Conservation (phyloP, 768 basidiomycete genomes). For the Leccinum sublutescens region DNA sequence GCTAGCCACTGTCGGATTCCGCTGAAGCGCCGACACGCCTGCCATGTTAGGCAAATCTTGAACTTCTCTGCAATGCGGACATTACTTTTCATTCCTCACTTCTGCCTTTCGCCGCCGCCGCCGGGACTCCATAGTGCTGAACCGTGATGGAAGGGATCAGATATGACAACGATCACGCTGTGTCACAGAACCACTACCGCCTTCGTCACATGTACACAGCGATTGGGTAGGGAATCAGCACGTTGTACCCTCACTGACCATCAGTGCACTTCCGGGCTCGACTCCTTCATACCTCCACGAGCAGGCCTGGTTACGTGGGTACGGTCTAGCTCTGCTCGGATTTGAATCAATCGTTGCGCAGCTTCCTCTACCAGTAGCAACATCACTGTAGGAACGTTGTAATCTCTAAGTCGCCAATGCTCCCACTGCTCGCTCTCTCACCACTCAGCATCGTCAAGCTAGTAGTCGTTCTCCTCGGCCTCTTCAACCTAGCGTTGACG, state of each 20-base stretch:
- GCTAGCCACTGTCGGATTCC: background rate
- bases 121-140: too few relatives aligned
- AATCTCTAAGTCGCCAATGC: background rate
- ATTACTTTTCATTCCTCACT: background rate
- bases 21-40: background rate
- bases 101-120: background rate
- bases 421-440: background rate
- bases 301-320: background rate
- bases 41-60: background rate
- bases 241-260: background rate
- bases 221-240: background rate
- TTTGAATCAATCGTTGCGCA: background rate
- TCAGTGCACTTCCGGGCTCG: background rate
- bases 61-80: background rate
- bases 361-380: background rate
- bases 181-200: background rate
- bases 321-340: background rate
- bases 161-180: background rate
- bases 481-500: conserved; percentile 15
- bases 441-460: conserved; percentile 23
- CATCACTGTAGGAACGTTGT: background rate
- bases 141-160: background rate
- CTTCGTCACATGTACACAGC: background rate
- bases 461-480: conserved; percentile 17
- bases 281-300: background rate